These are phyloP conservation scores for Cryphonectria carpinicola DNA, from an alignment of 2,329 filamentous ascomycete species.

Conservation along the genomic window DNA sequence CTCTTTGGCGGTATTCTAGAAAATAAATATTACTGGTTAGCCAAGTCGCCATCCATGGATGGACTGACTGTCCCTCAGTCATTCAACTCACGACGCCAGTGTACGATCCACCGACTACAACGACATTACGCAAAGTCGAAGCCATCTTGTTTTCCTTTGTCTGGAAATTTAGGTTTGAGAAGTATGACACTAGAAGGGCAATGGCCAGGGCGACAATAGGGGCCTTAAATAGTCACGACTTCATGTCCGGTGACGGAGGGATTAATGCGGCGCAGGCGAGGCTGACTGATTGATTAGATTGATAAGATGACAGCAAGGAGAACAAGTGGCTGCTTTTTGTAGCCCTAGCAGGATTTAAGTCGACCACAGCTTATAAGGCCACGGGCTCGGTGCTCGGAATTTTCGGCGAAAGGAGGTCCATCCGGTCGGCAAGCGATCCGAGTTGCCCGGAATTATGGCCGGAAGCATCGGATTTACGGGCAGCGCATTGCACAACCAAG, in stretches of 20 bases:
- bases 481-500: neutral
- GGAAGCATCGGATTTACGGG: neutral
- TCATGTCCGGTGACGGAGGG: slow-evolving; percentile 12
- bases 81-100: slow-evolving; percentile 43
- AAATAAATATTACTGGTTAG: neutral
- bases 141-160: slow-evolving; percentile 28
- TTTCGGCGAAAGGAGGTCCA: neutral
- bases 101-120: slow-evolving; percentile 53
- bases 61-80: neutral
- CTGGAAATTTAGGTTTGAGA: neutral
- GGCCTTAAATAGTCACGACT: slow-evolving; percentile 17
- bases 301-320: slow-evolving; percentile 24
- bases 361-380: neutral
- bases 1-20: slow-evolving; percentile 40
- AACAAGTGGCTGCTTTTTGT: slow-evolving; percentile 3
- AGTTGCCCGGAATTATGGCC: neutral
- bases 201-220: neutral
- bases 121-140: slow-evolving; percentile 40
- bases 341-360: no score
- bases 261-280: neutral
- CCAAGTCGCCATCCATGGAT: neutral
- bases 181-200: neutral
- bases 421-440: neutral
- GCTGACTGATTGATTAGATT: slow-evolving; percentile 26
- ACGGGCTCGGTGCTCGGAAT: neutral